phyloP scores from a whole-genome alignment of 805 yeast species.

The Ogataea sp. region DNA sequence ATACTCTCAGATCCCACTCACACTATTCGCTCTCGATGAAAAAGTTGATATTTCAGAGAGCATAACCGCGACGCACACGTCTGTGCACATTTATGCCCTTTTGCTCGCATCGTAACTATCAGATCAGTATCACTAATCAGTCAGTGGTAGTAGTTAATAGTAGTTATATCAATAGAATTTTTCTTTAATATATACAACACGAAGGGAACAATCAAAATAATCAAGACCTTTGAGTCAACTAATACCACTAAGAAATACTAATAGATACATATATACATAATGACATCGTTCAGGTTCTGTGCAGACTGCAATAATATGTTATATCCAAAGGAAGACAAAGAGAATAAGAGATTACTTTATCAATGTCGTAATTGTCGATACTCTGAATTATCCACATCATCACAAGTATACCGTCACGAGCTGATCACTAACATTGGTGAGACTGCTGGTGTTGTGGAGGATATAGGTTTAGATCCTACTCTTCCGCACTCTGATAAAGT shows the following conservation, averaged over 20 bases:
- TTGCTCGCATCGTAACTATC: no score
- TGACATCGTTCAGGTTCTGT: slow-evolving; percentile 95
- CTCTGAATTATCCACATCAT: slow-evolving; percentile 82
- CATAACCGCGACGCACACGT: no score
- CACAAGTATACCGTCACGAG: slow-evolving; percentile 88
- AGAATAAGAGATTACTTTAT: slow-evolving; percentile 63
- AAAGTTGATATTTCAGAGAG: no score
- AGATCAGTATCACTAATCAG: no score
- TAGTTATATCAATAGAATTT: no score
- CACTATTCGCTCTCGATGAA: no score
- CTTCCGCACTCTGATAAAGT: slow-evolving; percentile 91
- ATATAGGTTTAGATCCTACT: slow-evolving; percentile 95
- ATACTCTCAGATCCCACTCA: no score
- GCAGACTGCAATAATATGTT: slow-evolving; percentile 97
- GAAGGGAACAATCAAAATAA: no score
- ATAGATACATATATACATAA: slow-evolving; percentile 15
- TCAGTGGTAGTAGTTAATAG: no score
- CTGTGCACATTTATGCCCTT: no score
- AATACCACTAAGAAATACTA: background rate
- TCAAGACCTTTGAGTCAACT: no score
- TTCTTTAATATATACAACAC: no score
- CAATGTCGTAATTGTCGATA: slow-evolving; percentile 94
- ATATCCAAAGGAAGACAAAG: slow-evolving; percentile 93
- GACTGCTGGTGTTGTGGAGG: slow-evolving; percentile 95
- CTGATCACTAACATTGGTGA: slow-evolving; percentile 86